A percentile compares a stretch with the other conserved stretches of the same genome.
These are phyloP conservation scores for Aureobasidium leucospermi DNA, from an alignment of 2,329 filamentous ascomycete species.

Conservation along the genomic window DNA sequence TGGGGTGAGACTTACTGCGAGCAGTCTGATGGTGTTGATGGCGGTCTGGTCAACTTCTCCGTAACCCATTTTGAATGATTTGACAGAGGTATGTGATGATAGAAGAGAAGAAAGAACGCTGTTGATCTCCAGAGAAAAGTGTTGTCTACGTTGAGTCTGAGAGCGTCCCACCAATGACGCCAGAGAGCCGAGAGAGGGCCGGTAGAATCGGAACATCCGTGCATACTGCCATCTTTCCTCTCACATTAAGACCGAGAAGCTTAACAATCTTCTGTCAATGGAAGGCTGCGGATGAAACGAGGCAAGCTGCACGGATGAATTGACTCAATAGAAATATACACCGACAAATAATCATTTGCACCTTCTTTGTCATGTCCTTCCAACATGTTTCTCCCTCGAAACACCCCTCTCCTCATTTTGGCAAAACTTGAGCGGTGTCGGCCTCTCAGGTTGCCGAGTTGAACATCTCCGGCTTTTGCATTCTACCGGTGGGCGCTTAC, in stretches of 20 bases:
- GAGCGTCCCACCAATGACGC: background rate
- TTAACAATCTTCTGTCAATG: background rate
- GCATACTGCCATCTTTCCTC: background rate
- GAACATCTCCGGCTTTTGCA: constrained; percentile 9
- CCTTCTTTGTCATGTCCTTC: background rate
- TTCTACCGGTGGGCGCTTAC: constrained; percentile 10
- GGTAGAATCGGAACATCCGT: background rate
- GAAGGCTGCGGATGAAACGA: background rate
- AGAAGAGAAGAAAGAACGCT: constrained; percentile 12
- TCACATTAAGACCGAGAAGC: background rate
- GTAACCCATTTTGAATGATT: constrained; percentile 65
- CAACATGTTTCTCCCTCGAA: background rate
- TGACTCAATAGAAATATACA: background rate
- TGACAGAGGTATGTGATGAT: constrained; percentile 10
- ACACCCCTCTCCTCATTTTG: background rate
- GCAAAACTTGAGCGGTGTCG: background rate
- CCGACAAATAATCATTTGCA: background rate
- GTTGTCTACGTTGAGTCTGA: constrained; percentile 13
- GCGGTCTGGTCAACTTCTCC: constrained; percentile 79
- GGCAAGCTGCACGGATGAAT: background rate
- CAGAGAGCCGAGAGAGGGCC: background rate
- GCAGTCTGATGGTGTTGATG: constrained; percentile 95
- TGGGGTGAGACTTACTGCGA: constrained; percentile 65
- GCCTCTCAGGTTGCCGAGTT: background rate
- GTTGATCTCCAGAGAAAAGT: constrained; percentile 10